These are phyloP conservation scores for Fonsecaea nubica DNA, from an alignment of 2,329 filamentous ascomycete species.

Conservation along the genomic window DNA sequence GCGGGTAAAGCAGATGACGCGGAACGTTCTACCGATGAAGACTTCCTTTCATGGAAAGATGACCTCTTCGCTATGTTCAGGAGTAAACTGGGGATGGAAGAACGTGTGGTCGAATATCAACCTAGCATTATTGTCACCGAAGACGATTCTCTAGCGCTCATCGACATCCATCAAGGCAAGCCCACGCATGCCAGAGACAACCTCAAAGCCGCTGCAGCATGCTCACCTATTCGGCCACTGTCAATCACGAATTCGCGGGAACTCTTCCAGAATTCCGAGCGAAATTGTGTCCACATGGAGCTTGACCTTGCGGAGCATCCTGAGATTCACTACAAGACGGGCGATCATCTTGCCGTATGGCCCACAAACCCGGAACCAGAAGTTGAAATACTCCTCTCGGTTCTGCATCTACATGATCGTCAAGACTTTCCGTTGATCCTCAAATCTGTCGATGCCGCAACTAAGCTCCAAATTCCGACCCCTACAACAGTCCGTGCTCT, in stretches of 20 bases:
- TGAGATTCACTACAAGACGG: constrained; percentile 48
- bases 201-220: constrained; percentile 68
- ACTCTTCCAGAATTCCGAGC: constrained; percentile 76
- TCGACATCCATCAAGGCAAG: constrained; percentile 37
- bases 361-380: constrained; percentile 51
- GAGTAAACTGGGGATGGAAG: constrained; percentile 78
- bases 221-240: constrained; percentile 79
- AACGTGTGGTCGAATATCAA: constrained; percentile 88
- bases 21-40: constrained; percentile 93
- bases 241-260: constrained; percentile 81
- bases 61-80: constrained; percentile 84
- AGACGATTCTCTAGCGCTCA: constrained; percentile 47
- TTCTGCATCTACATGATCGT: constrained; percentile 42
- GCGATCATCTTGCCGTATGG: constrained; percentile 52
- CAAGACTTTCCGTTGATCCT: constrained; percentile 39
- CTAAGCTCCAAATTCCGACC: constrained; percentile 76
- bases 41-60: constrained; percentile 95
- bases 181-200: constrained; percentile 67
- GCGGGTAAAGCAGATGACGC: constrained; percentile 93
- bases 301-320: constrained; percentile 52
- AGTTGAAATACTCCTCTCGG: constrained; percentile 42
- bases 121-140: constrained; percentile 75
- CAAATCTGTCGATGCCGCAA: constrained; percentile 19
- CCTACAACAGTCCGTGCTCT: constrained; percentile 89
- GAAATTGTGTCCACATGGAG: constrained; percentile 50